Conservation (phyloP, 345 rosid genomes). For the Euclidium syriacum region DNA sequence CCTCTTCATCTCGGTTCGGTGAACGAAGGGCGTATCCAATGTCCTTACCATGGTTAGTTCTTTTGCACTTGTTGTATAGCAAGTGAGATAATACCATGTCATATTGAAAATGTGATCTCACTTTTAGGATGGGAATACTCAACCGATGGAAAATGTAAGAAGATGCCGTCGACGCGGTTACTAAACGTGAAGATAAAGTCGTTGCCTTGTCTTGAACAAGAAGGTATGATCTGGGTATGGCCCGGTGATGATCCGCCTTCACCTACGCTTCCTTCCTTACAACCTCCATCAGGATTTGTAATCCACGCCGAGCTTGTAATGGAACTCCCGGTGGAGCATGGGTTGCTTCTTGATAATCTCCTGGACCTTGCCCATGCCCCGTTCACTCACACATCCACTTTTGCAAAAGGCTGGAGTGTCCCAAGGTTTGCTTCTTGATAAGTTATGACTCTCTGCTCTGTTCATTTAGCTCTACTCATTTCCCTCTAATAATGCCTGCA, state of each 20-base stretch:
- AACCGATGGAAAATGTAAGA: constrained; percentile 87
- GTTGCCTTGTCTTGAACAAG: constrained; percentile 84
- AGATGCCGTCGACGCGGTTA: constrained; percentile 89
- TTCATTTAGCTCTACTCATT: background rate
- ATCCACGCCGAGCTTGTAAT: constrained; percentile 97
- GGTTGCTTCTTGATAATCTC: constrained; percentile 89
- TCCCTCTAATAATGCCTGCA: constrained; percentile 33
- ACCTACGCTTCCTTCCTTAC: constrained; percentile 64
- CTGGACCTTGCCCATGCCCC: constrained; percentile 98
- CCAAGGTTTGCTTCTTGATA: constrained; percentile 80
- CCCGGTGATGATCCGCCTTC: constrained; percentile 85
- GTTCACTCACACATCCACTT: constrained; percentile 93
- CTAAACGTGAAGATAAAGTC: constrained; percentile 67
- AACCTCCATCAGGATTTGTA: constrained; percentile 83
- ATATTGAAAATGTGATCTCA: background rate
- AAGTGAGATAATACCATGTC: background rate
- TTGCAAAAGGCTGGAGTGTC: constrained; percentile 97
- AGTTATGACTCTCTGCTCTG: background rate
- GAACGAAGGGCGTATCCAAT: constrained; percentile 85
- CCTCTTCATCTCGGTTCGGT: constrained; percentile 96
- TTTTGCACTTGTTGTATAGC: background rate
- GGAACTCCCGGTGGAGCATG: constrained; percentile 99
- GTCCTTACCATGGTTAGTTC: constrained; percentile 96
- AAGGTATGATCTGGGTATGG: constrained; percentile 99
- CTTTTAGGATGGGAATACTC: constrained; percentile 93